These are phyloP conservation scores for Senecio squalidus DNA, from an alignment of 140 eudicot genomes.

Conservation along the genomic window DNA sequence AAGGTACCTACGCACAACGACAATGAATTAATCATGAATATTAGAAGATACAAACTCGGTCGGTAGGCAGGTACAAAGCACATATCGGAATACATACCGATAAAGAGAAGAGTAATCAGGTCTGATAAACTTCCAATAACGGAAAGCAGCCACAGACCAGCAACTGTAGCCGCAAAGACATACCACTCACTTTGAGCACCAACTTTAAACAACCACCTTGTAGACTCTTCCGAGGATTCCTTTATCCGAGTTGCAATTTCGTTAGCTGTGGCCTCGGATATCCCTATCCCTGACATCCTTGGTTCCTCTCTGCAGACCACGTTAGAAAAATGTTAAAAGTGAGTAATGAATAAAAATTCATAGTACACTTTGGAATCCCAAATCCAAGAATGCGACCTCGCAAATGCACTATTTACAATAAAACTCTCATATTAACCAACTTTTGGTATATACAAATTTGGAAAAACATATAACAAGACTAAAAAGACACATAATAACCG, in stretches of 20 bases:
- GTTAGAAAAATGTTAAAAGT: not conserved
- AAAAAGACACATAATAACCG: not conserved
- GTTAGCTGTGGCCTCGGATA: constrained; percentile 38
- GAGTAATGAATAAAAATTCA: not conserved
- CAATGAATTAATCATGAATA: not conserved
- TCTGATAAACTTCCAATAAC: constrained; percentile 38
- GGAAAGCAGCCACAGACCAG: constrained; percentile 46
- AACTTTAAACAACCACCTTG: constrained; percentile 53
- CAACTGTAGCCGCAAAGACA: constrained; percentile 37
- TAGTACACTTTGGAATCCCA: not conserved
- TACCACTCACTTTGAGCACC: constrained; percentile 64
- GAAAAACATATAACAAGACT: not conserved
- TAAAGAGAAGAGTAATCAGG: constrained; percentile 46
- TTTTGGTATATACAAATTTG: not conserved
- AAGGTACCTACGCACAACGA: constrained; percentile 36
- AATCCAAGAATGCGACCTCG: not conserved
- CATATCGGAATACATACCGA: constrained; percentile 31
- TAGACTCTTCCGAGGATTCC: constrained; percentile 29
- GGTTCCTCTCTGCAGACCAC: constrained; percentile 49
- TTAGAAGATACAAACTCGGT: too few relatives aligned
- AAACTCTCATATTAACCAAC: not conserved
- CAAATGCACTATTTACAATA: too few relatives aligned
- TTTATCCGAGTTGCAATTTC: constrained; percentile 25
- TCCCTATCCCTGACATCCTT: constrained; percentile 35
- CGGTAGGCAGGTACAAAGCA: not conserved